A percentile compares a stretch with the other conserved stretches of the same genome.
Conservation (phyloP, 768 basidiomycete species). For the Rhodotorula babjevae region DNA sequence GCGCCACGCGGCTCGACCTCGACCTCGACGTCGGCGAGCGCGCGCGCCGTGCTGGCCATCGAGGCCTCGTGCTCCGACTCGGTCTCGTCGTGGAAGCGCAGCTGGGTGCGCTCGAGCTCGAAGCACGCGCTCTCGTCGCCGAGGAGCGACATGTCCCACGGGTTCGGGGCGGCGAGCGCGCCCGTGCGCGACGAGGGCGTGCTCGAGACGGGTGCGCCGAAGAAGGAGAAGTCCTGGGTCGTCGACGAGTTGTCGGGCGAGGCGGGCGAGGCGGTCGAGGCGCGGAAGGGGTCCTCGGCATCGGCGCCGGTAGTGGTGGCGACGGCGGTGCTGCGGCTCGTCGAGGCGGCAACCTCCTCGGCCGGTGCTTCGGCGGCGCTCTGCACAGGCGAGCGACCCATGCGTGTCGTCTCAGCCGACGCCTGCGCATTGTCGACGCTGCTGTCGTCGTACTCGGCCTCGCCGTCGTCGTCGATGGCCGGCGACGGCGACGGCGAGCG, state of each 20-base stretch:
- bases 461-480: background rate
- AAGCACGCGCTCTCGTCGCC: conserved; percentile 15
- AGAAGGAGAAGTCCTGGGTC: conserved; percentile 1
- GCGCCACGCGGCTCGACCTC: background rate
- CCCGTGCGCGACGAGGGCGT: background rate
- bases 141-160: conserved; percentile 5
- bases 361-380: no score
- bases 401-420: background rate
- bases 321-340: no score
- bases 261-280: background rate
- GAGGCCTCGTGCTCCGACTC: conserved; percentile 13
- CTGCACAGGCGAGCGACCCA: background rate
- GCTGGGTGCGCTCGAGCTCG: conserved; percentile 30
- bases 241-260: background rate
- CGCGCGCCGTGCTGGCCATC: background rate
- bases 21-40: background rate
- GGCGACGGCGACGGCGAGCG: no score
- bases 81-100: conserved; percentile 26
- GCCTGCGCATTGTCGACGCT: background rate
- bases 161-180: background rate
- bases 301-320: no score
- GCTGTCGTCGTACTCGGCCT: conserved; percentile 13
- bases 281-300: background rate
- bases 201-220: background rate
- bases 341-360: background rate